phyloP scores from a whole-genome alignment of 192 early-diverging fungal species.

The Diversispora eburnea region DNA sequence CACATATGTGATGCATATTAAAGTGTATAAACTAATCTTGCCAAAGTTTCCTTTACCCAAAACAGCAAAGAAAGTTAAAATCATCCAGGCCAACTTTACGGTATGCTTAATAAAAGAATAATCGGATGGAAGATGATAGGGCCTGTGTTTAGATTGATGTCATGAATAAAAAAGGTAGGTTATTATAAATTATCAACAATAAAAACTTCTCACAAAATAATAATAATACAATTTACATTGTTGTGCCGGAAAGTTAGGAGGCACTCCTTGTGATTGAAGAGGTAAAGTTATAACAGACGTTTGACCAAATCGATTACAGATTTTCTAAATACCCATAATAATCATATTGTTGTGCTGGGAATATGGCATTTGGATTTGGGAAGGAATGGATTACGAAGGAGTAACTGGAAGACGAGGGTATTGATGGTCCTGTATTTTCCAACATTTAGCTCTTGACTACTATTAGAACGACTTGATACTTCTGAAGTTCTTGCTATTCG shows the following conservation, averaged over 20 bases:
- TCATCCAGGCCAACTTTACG: conserved; percentile 83
- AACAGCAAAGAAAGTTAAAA: conserved; percentile 91
- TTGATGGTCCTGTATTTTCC: not conserved
- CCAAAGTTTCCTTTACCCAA: conserved; percentile 99
- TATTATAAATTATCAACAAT: conserved; percentile 21
- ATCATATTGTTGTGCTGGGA: not conserved
- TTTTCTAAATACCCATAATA: not conserved
- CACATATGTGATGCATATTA: too few species aligned
- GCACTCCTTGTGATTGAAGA: not conserved
- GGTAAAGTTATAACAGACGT: conserved; percentile 6
- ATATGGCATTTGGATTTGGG: not conserved
- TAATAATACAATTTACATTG: too few species aligned
- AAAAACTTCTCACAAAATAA: not conserved
- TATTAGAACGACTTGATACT: not conserved
- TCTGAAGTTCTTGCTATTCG: conserved; percentile 43
- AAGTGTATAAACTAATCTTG: conserved; percentile 60
- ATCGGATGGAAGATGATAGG: not conserved
- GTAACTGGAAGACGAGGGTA: not conserved
- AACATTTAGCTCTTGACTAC: not conserved
- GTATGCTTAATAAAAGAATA: conserved; percentile 21
- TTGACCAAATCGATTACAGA: not conserved
- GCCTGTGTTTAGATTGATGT: conserved; percentile 22
- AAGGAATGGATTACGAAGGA: too few species aligned
- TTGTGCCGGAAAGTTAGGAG: not conserved
- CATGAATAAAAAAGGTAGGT: too few species aligned